These are phyloP conservation scores for Gracilariopsis chorda DNA, from an alignment of 23 red algal genomes.

Conservation along the genomic window DNA sequence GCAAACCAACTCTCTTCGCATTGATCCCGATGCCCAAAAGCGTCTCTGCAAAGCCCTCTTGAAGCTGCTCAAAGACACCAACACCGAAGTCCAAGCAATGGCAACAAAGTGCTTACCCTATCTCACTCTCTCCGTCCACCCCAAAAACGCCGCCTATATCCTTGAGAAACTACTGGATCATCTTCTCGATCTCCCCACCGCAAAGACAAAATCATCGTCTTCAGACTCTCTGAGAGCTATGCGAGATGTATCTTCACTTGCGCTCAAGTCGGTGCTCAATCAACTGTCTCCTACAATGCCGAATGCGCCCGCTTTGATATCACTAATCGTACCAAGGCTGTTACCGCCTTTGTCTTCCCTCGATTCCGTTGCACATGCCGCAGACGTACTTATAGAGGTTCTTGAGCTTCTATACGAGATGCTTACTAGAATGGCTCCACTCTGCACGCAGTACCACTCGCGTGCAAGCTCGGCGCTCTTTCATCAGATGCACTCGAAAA, in stretches of 20 bases:
- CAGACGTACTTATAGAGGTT: conserved; percentile 47
- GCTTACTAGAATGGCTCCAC: conserved; percentile 24
- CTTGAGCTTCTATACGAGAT: conserved; percentile 74
- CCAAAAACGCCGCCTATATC: conserved; percentile 34
- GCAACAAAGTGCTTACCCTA: conserved; percentile 76
- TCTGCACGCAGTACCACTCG: conserved; percentile 6
- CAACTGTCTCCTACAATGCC: conserved; percentile 17
- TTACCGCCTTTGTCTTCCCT: conserved; percentile 16
- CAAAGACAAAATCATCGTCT: background rate
- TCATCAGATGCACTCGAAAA: conserved; percentile 4
- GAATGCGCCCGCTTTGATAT: background rate
- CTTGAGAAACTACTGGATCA: conserved; percentile 58
- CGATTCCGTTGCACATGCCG: background rate
- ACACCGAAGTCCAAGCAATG: conserved; percentile 86
- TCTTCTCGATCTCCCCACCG: background rate
- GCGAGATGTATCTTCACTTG: conserved; percentile 66
- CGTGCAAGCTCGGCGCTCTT: conserved; percentile 42
- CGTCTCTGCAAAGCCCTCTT: conserved; percentile 57
- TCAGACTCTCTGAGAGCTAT: conserved; percentile 51
- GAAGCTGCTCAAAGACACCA: conserved; percentile 72
- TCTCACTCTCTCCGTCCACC: conserved; percentile 44
- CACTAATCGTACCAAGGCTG: background rate
- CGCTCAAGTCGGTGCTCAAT: conserved; percentile 57
- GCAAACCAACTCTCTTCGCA: conserved; percentile 19
- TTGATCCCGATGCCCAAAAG: conserved; percentile 54